Evolutionary conservation across 108 stramenopile genomes (phyloP).

Genomic region (Epithemia pelagica): DNA sequence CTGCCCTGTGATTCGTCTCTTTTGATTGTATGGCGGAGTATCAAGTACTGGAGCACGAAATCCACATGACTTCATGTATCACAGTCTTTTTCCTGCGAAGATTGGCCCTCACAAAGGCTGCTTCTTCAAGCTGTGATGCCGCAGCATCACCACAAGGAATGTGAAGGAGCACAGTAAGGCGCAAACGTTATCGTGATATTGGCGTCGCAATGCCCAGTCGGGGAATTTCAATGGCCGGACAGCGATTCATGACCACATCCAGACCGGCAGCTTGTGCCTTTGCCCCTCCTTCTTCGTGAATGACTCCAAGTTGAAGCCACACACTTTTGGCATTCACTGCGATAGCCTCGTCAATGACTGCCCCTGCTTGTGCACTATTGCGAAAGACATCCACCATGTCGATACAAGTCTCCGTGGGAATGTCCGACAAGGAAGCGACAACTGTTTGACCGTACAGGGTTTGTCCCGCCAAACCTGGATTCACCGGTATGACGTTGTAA

Average conservation of each 20-base stretch:
- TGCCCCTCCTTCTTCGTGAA: constrained; percentile 65
- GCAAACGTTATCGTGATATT: too few relatives aligned
- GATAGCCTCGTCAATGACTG: constrained; percentile 76
- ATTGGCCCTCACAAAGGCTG: too few relatives aligned
- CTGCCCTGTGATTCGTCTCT: too few relatives aligned
- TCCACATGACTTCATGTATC: too few relatives aligned
- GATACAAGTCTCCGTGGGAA: constrained; percentile 43
- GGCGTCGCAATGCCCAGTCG: constrained; percentile 34
- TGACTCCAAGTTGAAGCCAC: constrained; percentile 78
- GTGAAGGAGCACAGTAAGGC: too few relatives aligned
- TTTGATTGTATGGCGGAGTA: too few relatives aligned
- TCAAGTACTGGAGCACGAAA: too few relatives aligned
- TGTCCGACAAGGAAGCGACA: constrained; percentile 43
- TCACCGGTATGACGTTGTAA: constrained; percentile 76
- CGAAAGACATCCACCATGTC: constrained; percentile 87
- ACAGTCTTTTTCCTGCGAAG: too few relatives aligned
- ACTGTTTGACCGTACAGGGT: constrained; percentile 59
- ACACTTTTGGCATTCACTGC: constrained; percentile 61
- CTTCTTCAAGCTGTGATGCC: too few relatives aligned
- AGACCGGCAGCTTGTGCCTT: constrained; percentile 63
- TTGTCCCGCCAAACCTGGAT: constrained; percentile 67
- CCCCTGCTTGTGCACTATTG: constrained; percentile 48
- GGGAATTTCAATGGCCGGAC: constrained; percentile 64
- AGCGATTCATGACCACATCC: constrained; percentile 69
- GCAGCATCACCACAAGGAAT: too few relatives aligned